A percentile compares a stretch with the other conserved stretches of the same genome.
Evolutionary conservation across 371 early-diverging fungal species (phyloP).

Genomic region (Rhizopus stolonifer): DNA sequence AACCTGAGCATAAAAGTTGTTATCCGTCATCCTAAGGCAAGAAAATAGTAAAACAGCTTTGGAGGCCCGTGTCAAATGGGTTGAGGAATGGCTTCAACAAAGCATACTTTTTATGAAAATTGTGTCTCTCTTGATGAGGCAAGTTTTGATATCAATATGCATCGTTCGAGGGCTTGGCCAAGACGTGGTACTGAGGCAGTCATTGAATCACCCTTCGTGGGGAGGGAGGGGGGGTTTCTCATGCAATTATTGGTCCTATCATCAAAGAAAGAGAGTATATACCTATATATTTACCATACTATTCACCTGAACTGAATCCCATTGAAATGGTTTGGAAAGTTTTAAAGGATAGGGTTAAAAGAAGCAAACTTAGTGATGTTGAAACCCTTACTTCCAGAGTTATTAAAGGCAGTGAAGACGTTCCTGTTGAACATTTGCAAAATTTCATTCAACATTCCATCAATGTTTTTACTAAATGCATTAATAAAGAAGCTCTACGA

Average conservation of each 20-base stretch:
- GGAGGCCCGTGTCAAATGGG: no score
- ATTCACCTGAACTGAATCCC: slow-evolving; percentile 6
- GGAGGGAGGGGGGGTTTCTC: no score
- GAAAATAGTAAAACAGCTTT: no score
- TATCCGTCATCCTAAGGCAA: no score
- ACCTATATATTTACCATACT: slow-evolving; percentile 2
- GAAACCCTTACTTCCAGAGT: slow-evolving; percentile 5
- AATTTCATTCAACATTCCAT: slow-evolving; percentile 16
- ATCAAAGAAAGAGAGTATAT: slow-evolving; percentile 4
- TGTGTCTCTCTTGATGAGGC: no score
- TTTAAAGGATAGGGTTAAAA: slow-evolving; percentile 14
- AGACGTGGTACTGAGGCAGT: no score
- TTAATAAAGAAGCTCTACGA: slow-evolving; percentile 14
- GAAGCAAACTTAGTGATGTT: neutral
- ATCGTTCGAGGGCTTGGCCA: no score
- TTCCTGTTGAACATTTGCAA: slow-evolving; percentile 14
- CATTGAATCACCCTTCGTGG: no score
- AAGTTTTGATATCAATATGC: no score
- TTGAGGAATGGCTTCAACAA: no score
- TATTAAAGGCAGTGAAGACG: slow-evolving; percentile 14
- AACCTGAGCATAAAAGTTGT: no score
- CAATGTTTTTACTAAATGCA: slow-evolving; percentile 9
- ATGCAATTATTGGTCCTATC: slow-evolving; percentile 4
- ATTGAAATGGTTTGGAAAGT: slow-evolving; percentile 6
- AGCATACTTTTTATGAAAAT: no score